Conservation (phyloP, 352 stramenopile genomes). For the Globisporangium megalacanthum region DNA sequence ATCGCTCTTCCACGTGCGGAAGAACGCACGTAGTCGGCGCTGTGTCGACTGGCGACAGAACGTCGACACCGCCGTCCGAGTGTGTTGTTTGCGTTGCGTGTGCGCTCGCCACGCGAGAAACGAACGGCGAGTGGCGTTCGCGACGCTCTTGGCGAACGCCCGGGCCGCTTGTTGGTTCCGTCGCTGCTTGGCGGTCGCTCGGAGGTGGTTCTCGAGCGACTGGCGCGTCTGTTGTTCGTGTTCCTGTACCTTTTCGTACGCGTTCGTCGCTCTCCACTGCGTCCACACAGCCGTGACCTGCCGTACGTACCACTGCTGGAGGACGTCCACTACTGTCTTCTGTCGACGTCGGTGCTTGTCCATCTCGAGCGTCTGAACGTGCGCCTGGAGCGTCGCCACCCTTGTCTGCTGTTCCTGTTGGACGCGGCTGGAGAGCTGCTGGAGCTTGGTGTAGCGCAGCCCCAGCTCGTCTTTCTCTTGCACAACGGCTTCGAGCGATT, state of each 20-base stretch:
- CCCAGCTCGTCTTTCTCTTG: constrained; percentile 67
- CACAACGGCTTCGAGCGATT: constrained; percentile 49
- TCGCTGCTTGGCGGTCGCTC: constrained; percentile 5
- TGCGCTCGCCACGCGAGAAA: constrained; percentile 6
- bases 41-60: not conserved
- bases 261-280: constrained; percentile 21
- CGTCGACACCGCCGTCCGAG: not conserved
- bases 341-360: constrained; percentile 18
- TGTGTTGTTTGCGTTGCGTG: not conserved
- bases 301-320: constrained; percentile 27
- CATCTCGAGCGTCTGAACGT: constrained; percentile 15
- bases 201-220: not conserved
- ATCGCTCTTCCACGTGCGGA: constrained; percentile 4
- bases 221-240: constrained; percentile 5
- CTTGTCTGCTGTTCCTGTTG: constrained; percentile 22
- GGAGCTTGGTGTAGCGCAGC: constrained; percentile 31
- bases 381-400: constrained; percentile 16
- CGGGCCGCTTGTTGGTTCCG: not conserved
- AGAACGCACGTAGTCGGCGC: not conserved
- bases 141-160: not conserved
- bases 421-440: constrained; percentile 26
- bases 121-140: not conserved
- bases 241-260: constrained; percentile 9
- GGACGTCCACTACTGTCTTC: constrained; percentile 17
- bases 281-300: constrained; percentile 31